Percentiles rank a stretch among this genome's conserved stretches.
Conservation (phyloP, 2,329 filamentous ascomycete species). For the Scytalidium lignicola region DNA sequence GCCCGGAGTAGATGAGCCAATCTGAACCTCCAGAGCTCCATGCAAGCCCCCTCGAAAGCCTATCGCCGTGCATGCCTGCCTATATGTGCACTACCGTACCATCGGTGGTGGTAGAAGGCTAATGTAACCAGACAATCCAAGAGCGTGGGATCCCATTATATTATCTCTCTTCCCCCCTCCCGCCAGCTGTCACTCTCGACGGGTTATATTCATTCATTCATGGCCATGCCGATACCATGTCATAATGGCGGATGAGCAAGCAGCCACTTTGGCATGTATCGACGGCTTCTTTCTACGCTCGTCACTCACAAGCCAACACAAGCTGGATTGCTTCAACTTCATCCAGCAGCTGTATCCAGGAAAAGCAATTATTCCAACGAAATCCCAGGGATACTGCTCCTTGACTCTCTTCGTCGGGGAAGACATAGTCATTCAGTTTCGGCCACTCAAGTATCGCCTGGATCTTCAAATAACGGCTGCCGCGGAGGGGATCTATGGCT, state of each 20-base stretch:
- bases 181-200: background rate
- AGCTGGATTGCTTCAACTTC: slow-evolving; percentile 27
- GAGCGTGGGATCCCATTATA: background rate
- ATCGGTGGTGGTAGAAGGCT: too few relatives aligned
- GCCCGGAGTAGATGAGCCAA: too few relatives aligned
- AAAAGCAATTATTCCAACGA: slow-evolving; percentile 26
- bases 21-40: too few relatives aligned
- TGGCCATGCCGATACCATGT: background rate
- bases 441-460: slow-evolving; percentile 37
- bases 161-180: background rate
- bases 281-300: slow-evolving; percentile 21
- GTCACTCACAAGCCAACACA: slow-evolving; percentile 15
- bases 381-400: slow-evolving; percentile 47
- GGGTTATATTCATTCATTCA: background rate
- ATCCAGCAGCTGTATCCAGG: slow-evolving; percentile 28
- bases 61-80: too few relatives aligned
- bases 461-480: slow-evolving; percentile 32
- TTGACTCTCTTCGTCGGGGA: slow-evolving; percentile 40
- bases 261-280: slow-evolving; percentile 6
- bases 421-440: slow-evolving; percentile 42
- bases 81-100: too few relatives aligned
- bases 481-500: slow-evolving; percentile 35
- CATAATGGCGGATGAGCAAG: slow-evolving; percentile 2
- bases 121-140: background rate
- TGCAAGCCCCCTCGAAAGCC: too few relatives aligned